Evolutionary conservation across 495 filamentous ascomycete species (phyloP).

Genomic region (Penicillium macrosclerotiorum): DNA sequence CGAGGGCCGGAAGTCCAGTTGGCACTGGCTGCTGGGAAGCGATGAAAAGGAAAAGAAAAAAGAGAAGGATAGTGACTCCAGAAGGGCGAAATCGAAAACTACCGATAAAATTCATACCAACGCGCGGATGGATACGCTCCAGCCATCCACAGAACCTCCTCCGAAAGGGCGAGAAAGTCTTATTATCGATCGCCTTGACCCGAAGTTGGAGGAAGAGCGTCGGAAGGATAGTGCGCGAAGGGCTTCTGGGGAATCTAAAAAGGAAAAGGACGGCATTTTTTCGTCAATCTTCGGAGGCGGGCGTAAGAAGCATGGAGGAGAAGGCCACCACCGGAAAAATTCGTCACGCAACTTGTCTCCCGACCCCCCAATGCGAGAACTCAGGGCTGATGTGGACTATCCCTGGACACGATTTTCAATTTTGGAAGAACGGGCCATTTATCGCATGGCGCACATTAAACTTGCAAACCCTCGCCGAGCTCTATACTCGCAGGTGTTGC

Average conservation of each 20-base stretch:
- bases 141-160: constrained; percentile 70
- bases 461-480: constrained; percentile 93
- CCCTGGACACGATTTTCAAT: constrained; percentile 96
- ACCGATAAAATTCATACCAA: constrained; percentile 62
- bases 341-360: constrained; percentile 76
- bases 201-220: constrained; percentile 74
- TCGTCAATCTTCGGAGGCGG: constrained; percentile 86
- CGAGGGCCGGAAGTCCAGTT: constrained; percentile 74
- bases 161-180: constrained; percentile 77
- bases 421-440: constrained; percentile 94
- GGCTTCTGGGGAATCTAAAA: constrained; percentile 71
- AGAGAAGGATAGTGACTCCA: constrained; percentile 59
- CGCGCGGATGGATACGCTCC: constrained; percentile 75
- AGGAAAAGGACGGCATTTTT: constrained; percentile 85
- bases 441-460: constrained; percentile 98
- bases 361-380: constrained; percentile 66
- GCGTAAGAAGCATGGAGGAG: constrained; percentile 67
- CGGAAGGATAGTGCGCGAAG: constrained; percentile 78
- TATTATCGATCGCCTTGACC: constrained; percentile 74
- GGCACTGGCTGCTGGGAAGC: constrained; percentile 72
- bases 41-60: constrained; percentile 71
- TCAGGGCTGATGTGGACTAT: constrained; percentile 86
- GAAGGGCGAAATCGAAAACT: constrained; percentile 58
- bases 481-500: constrained; percentile 89
- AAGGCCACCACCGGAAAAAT: constrained; percentile 69